A percentile compares a stretch with the other conserved stretches of the same genome.
These are phyloP conservation scores for Cruciata laevipes DNA, from an alignment of 257 asterid species.

Conservation along the genomic window DNA sequence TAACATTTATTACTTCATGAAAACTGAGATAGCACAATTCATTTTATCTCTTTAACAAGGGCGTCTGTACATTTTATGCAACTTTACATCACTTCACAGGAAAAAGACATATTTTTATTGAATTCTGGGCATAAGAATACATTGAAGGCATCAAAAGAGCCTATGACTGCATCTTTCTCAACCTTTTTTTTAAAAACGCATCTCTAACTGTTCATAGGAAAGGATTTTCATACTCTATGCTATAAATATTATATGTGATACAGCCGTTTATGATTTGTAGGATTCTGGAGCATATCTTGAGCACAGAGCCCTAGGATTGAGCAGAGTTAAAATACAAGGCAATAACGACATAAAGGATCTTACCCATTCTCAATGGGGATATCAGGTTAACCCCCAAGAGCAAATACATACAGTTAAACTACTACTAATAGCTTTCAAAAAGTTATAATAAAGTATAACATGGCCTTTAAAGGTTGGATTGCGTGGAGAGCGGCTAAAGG, in stretches of 20 bases:
- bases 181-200: no score
- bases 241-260: not conserved
- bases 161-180: not conserved
- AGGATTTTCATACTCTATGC: not conserved
- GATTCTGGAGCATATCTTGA: conserved; percentile 81
- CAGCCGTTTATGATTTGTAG: conserved; percentile 21
- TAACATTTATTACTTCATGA: not conserved
- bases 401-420: not conserved
- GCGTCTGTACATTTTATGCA: no score
- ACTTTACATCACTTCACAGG: not conserved
- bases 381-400: conserved; percentile 41
- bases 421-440: not conserved
- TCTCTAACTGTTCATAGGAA: not conserved
- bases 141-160: not conserved
- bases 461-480: conserved; percentile 54
- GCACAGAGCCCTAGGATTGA: conserved; percentile 48
- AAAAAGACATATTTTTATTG: not conserved
- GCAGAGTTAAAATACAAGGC: conserved; percentile 34
- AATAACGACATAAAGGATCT: conserved; percentile 20
- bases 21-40: not conserved
- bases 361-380: conserved; percentile 51
- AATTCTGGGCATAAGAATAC: not conserved
- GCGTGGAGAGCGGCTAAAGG: conserved; percentile 52
- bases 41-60: not conserved
- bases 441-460: no score